Percentiles rank a stretch among this genome's conserved stretches.
phyloP scores from a whole-genome alignment of 192 early-diverging fungal species.

The Powellomyces hirtus region DNA sequence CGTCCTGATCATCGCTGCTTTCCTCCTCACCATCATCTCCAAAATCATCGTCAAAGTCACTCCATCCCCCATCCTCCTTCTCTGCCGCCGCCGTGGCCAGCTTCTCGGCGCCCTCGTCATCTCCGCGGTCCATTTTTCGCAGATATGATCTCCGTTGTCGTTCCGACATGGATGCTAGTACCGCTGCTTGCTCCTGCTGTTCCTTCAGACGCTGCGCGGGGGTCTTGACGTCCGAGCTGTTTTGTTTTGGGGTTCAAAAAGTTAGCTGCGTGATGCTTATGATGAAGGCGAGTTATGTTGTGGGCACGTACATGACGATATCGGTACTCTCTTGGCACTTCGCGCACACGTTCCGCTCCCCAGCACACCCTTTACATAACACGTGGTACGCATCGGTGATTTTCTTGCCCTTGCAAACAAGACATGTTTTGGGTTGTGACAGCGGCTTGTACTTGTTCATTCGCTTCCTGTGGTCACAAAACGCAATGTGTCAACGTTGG shows the following conservation, averaged over 20 bases:
- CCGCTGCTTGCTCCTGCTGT: constrained; percentile 68
- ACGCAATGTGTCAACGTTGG: too few relatives aligned
- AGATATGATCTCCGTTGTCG: constrained; percentile 80
- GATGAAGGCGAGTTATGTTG: too few relatives aligned
- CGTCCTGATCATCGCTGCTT: constrained; percentile 36
- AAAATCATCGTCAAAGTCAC: constrained; percentile 47
- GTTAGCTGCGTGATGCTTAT: not conserved
- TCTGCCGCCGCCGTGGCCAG: constrained; percentile 31
- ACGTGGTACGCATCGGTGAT: constrained; percentile 95
- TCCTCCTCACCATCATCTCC: constrained; percentile 58
- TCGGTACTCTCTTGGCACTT: constrained; percentile 78
- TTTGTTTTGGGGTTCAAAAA: not conserved
- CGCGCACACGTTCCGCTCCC: constrained; percentile 79
- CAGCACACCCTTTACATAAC: constrained; percentile 83
- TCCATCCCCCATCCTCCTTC: constrained; percentile 48
- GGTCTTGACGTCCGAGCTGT: constrained; percentile 42
- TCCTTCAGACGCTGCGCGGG: constrained; percentile 66
- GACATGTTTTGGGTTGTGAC: constrained; percentile 83
- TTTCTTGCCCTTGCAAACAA: constrained; percentile 74
- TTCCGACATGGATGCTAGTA: constrained; percentile 72
- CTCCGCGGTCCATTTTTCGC: constrained; percentile 77
- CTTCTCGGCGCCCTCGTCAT: constrained; percentile 54
- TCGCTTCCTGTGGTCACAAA: constrained; percentile 69
- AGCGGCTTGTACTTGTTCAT: constrained; percentile 98
- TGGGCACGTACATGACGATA: constrained; percentile 51